Base-by-base conservation (phyloP, 2,329 filamentous ascomycete species). In the Sporothrix protearum region DNA sequence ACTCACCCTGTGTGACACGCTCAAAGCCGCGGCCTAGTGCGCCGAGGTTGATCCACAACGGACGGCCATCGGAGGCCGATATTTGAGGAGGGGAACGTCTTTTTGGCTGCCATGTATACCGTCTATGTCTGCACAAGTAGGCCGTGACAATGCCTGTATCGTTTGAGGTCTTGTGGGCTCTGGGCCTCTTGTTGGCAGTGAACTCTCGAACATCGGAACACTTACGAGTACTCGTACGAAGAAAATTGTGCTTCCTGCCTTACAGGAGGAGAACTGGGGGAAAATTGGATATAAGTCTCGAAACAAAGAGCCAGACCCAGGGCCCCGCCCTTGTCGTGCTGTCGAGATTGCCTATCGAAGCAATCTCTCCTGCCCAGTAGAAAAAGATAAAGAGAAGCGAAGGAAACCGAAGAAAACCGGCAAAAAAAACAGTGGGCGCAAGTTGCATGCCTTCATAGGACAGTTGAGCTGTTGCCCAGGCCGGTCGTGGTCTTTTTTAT, bases 301-400 rank as follows among this genome's bases (percentile, higher is more conserved):
- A 25, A 49, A 51, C 3, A 53, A 68, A 53, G 47, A 36, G 10
- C 28, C 30, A 47, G 64, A 39, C 30, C 47, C 19, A 45, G 45
- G 45, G 64, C 28, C 45, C 45, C 45, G 64, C 64, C n/a, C n/a
- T n/a, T n/a, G n/a, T n/a, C n/a, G n/a, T n/a, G n/a, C 64, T 53
- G 30, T 68, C n/a, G 19, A 39, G 45, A 49, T 53, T 53, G 42
- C 45, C 19, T 16, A 5, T 36, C 16, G 19, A 30, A n/a, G 14
- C 14, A 8, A n/a, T 45, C 19, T 42, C n/a, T n/a, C 2, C 28
- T 10, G n/a, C n/a, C n/a, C n/a, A n/a, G n/a, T 1, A 36, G 6
- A 28, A 64, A 12, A 7, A 25, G n/a, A n/a, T n/a, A n/a, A n/a
- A n/a, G n/a, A n/a, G n/a, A n/a, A n/a, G n/a, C n/a, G n/a, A n/a